Conservation (phyloP, 163 green algal genomes). For the Scenedesmus sp. region DNA sequence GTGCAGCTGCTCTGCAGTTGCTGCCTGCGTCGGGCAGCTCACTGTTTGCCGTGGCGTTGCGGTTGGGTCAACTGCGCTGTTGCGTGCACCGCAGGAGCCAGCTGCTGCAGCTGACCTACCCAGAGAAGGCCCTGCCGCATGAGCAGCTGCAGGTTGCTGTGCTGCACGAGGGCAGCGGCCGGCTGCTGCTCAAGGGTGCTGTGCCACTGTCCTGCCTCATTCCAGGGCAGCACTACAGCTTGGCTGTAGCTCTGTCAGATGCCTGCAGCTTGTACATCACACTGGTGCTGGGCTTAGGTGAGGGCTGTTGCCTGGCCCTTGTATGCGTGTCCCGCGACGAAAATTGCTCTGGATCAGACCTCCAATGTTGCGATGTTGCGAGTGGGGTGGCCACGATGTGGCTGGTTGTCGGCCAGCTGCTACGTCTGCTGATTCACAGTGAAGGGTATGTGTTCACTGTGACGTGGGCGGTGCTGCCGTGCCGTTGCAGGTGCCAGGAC, state of each 20-base stretch:
- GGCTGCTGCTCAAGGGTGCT: conserved; percentile 31
- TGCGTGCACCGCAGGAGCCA: conserved; percentile 12
- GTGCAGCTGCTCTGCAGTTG: neutral
- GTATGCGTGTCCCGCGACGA: no score
- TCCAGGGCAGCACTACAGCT: conserved; percentile 46
- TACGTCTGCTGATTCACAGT: neutral
- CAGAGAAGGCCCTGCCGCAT: conserved; percentile 5
- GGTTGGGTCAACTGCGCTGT: neutral
- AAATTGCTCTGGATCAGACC: no score
- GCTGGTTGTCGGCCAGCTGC: no score
- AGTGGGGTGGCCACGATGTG: no score
- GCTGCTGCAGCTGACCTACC: conserved; percentile 30
- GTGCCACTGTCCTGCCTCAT: conserved; percentile 31
- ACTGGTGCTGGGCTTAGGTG: conserved; percentile 35
- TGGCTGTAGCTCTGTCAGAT: conserved; percentile 32
- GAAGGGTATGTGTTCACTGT: neutral
- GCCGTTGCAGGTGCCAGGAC: conserved; percentile 40
- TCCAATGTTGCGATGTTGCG: no score
- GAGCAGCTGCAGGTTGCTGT: conserved; percentile 36
- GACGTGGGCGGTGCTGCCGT: neutral
- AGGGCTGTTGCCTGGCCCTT: neutral
- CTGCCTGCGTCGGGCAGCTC: no score
- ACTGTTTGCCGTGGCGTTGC: no score
- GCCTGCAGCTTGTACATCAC: conserved; percentile 21
- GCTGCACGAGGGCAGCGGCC: neutral